These are phyloP conservation scores for Kwoniella botswanensis DNA, from an alignment of 768 basidiomycete genomes.

Conservation along the genomic window DNA sequence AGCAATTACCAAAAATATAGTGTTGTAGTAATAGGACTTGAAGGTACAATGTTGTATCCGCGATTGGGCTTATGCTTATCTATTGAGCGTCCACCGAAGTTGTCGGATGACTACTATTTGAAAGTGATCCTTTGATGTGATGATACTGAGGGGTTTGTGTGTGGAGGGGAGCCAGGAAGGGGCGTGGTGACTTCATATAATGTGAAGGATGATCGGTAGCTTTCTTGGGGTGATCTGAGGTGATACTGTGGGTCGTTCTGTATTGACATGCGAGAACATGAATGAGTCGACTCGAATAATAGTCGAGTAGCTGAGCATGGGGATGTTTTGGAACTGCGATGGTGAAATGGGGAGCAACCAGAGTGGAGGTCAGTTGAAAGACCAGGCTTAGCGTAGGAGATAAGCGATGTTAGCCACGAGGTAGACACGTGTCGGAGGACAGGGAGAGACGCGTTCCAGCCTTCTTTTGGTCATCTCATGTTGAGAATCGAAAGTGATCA, in stretches of 20 bases:
- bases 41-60: no score
- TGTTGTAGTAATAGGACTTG: no score
- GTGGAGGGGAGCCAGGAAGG: no score
- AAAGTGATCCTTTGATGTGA: not conserved
- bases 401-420: not conserved
- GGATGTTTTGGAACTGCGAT: not conserved
- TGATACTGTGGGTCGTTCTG: no score
- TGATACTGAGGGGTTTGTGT: no score
- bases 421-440: not conserved
- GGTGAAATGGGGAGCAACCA: not conserved
- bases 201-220: no score
- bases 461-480: slow-evolving; percentile 5
- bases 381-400: not conserved
- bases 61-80: no score
- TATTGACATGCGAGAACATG: no score
- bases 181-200: no score
- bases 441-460: slow-evolving; percentile 14
- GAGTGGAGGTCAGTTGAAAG: slow-evolving; percentile 8
- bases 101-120: not conserved
- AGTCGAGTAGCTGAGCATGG: not conserved
- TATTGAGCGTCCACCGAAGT: not conserved
- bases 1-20: no score
- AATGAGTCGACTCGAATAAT: not conserved
- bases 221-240: no score
- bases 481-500: not conserved